Evolutionary conservation across 495 filamentous ascomycete genomes (phyloP), one percentile per base, ranked within the genome.

Genomic region (Cetradonia linearis): DNA sequence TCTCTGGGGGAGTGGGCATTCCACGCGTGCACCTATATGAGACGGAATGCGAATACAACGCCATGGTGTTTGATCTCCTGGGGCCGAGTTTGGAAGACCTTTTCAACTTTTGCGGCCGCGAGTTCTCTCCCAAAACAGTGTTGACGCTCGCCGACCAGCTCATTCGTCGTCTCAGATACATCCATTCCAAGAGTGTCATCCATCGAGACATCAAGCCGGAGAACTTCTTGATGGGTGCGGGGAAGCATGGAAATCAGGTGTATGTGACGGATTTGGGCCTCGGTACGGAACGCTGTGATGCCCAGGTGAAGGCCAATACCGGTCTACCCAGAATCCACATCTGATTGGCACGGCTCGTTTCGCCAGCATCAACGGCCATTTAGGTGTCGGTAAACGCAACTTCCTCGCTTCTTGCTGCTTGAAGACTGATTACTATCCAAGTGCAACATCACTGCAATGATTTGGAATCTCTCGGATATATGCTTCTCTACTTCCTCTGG

Each of bases 1-100:
- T 97, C 62, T 91, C 92, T 57, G 92, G 91, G 60, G 92, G 92
- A 75, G 91, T 95, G 67, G 92, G 92, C 62, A 97, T 97, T 63
- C 91, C 92, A 59, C 44, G 31, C 31, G 55, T 63, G 18, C 37
- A 58, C 36, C 46, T 20, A 34, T 62, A 33, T 49, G 16, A 42
- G 18, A n/a, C 16, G 4, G 38, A 69, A 56, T 38, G 20, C 34
- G 34, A 54, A 55, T 61, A 46, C 20, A 55, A 47, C 18, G 44
- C 25, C 2, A 61, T 61, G 23, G 49, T 55, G 9, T 55, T 61
- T n/a, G 37, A 61, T 56, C 36, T 56, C 55, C 44, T 61, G 23
- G 36, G 52, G 16, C 44, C 27, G 8, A 61, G 40, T 47, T 46
- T 61, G 33, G 52, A 55, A 30, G 50, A 61, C 36, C 28, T 61